These are phyloP conservation scores for Zasmidium citrigriseum DNA, from an alignment of 2,329 filamentous ascomycete genomes.

Conservation along the genomic window DNA sequence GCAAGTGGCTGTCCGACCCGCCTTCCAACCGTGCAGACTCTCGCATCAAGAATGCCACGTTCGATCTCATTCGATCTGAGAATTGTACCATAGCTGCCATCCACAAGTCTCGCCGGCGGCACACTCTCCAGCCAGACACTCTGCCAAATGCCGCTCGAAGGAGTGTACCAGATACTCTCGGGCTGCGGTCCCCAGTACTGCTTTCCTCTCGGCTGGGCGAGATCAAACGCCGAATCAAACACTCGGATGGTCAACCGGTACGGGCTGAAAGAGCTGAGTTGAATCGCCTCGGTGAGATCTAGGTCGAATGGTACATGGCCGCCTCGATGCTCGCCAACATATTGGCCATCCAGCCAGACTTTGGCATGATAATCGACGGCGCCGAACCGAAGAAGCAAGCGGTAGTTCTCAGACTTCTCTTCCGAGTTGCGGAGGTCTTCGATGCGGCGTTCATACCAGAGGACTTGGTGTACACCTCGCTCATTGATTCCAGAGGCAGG, in stretches of 20 bases:
- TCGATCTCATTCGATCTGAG: conserved; percentile 57
- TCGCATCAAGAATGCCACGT: conserved; percentile 53
- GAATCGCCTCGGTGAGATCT: conserved; percentile 56
- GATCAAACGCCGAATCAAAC: conserved; percentile 64
- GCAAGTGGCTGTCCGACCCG: conserved; percentile 48
- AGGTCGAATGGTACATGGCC: conserved; percentile 60
- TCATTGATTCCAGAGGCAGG: conserved; percentile 64
- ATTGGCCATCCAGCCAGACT: conserved; percentile 57
- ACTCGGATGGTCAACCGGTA: conserved; percentile 58
- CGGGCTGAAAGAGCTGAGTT: conserved; percentile 8
- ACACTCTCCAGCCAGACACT: conserved; percentile 68
- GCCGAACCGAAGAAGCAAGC: conserved; percentile 57
- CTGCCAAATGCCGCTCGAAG: conserved; percentile 75
- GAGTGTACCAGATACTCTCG: conserved; percentile 70
- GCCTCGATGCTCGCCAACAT: conserved; percentile 57
- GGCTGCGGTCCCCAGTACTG: conserved; percentile 63
- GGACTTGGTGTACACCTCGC: conserved; percentile 63
- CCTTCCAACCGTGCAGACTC: conserved; percentile 53
- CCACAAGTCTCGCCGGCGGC: conserved; percentile 54
- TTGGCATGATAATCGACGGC: conserved; percentile 64
- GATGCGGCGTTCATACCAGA: conserved; percentile 62
- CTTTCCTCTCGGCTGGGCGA: conserved; percentile 67
- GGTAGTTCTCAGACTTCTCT: conserved; percentile 37
- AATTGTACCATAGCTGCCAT: conserved; percentile 61
- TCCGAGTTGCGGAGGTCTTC: conserved; percentile 27